Evolutionary conservation across 148 eudicot species (phyloP).

Genomic region (Rhododendron henanense): DNA sequence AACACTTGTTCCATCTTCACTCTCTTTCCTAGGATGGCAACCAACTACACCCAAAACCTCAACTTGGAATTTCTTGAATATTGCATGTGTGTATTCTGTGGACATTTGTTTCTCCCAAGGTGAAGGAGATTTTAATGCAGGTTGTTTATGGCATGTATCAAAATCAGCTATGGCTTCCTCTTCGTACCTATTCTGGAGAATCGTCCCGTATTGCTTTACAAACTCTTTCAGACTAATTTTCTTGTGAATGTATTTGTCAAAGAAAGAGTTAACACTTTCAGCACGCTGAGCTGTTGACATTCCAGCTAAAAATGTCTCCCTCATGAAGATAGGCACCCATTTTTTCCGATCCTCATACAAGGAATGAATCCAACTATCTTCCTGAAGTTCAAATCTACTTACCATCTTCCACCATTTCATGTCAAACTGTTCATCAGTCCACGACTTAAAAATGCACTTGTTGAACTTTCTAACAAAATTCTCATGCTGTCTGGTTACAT

Average conservation of each 20-base stretch:
- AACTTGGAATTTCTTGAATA: conserved; percentile 52
- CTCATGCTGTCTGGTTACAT: conserved; percentile 33
- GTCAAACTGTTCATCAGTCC: conserved; percentile 49
- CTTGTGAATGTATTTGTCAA: conserved; percentile 41
- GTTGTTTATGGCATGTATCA: conserved; percentile 50
- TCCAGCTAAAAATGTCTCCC: conserved; percentile 45
- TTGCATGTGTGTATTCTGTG: conserved; percentile 39
- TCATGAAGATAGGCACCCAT: conserved; percentile 48
- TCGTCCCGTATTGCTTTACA: conserved; percentile 34
- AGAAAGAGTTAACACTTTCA: conserved; percentile 42
- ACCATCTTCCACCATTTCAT: conserved; percentile 61
- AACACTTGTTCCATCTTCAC: conserved; percentile 28
- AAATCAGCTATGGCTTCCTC: conserved; percentile 60
- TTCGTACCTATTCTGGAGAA: conserved; percentile 48
- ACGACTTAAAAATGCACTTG: conserved; percentile 49
- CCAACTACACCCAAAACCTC: conserved; percentile 55
- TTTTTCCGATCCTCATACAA: conserved; percentile 43
- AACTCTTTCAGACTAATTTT: conserved; percentile 44
- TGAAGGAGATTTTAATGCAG: conserved; percentile 51
- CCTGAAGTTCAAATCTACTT: conserved; percentile 45
- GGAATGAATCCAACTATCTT: conserved; percentile 46
- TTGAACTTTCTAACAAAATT: conserved; percentile 37
- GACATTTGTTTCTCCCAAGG: conserved; percentile 61
- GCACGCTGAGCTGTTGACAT: conserved; percentile 45
- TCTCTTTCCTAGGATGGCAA: conserved; percentile 46